Evolutionary conservation across 2,329 filamentous ascomycete species (phyloP).

Genomic region (Aspergillus texensis): DNA sequence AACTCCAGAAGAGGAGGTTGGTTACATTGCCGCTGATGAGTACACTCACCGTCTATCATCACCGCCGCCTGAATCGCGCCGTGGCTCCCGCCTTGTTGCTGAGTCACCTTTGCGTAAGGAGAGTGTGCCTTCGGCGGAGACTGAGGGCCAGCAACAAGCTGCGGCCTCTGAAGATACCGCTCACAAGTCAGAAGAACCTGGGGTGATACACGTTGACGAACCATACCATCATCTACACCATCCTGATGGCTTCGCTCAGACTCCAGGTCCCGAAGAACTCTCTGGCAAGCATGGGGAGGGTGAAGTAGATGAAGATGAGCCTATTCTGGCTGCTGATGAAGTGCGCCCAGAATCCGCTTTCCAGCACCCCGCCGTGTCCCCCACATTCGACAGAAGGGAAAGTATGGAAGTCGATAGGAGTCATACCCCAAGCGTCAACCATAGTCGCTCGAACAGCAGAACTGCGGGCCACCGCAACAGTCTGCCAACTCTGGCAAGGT

Average conservation of each 20-base stretch:
- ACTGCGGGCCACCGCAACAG: slow-evolving; percentile 65
- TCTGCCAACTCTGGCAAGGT: slow-evolving; percentile 56
- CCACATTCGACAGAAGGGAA: slow-evolving; percentile 65
- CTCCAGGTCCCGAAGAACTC: slow-evolving; percentile 54
- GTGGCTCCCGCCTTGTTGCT: slow-evolving; percentile 47
- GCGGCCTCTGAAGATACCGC: slow-evolving; percentile 4
- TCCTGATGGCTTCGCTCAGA: slow-evolving; percentile 53
- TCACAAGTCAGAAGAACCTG: slow-evolving; percentile 23
- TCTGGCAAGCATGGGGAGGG: slow-evolving; percentile 47
- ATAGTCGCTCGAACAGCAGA: slow-evolving; percentile 66
- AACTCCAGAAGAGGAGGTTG: slow-evolving; percentile 88
- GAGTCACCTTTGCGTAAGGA: slow-evolving; percentile 57
- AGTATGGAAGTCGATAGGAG: slow-evolving; percentile 59
- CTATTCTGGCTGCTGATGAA: slow-evolving; percentile 89
- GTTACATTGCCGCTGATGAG: slow-evolving; percentile 83
- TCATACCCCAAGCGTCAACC: slow-evolving; percentile 56
- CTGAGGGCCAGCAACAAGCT: slow-evolving; percentile 30
- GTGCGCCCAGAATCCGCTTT: slow-evolving; percentile 69
- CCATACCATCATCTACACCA: slow-evolving; percentile 50
- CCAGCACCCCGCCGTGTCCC: slow-evolving; percentile 80
- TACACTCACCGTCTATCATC: slow-evolving; percentile 76
- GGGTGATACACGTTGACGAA: slow-evolving; percentile 77
- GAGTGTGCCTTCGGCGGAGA: slow-evolving; percentile 53
- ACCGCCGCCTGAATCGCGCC: slow-evolving; percentile 53
- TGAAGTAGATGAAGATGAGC: slow-evolving; percentile 65